phyloP scores from a whole-genome alignment of 75 land plant species.

The Ceratopteris richardii region DNA sequence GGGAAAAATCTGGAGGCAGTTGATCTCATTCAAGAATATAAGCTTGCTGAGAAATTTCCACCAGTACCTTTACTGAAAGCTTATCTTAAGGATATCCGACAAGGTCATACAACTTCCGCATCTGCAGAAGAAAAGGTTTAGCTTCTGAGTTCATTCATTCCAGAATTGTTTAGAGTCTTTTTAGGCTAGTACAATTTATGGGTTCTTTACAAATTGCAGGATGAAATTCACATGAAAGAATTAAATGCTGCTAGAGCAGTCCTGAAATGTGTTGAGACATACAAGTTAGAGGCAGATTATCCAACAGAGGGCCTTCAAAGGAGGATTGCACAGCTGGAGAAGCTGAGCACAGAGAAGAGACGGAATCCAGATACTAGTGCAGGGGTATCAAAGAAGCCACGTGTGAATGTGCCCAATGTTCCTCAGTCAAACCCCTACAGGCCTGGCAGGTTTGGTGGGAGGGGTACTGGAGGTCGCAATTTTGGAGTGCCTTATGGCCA shows the following conservation, averaged over 20 bases:
- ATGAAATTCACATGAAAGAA: slow-evolving; percentile 48
- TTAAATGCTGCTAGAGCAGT: slow-evolving; percentile 60
- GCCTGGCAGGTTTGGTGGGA: background rate
- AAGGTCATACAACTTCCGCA: slow-evolving; percentile 5
- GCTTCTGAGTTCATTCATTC: too few relatives aligned
- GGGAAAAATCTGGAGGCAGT: slow-evolving; percentile 39
- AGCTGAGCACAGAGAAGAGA: slow-evolving; percentile 53
- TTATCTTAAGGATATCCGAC: slow-evolving; percentile 59
- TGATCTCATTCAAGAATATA: slow-evolving; percentile 39
- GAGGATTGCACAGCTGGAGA: slow-evolving; percentile 69
- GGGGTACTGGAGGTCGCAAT: background rate
- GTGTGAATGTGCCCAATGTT: background rate
- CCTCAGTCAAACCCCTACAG: background rate
- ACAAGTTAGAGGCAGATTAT: slow-evolving; percentile 61
- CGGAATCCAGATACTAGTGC: slow-evolving; percentile 1
- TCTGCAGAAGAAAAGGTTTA: background rate
- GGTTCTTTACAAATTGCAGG: slow-evolving; percentile 23
- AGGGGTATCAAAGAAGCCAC: background rate
- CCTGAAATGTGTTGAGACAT: slow-evolving; percentile 75
- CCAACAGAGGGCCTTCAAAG: slow-evolving; percentile 61
- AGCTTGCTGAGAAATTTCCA: slow-evolving; percentile 47
- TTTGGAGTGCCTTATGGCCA: background rate
- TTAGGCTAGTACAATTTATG: background rate
- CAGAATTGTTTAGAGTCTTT: too few relatives aligned
- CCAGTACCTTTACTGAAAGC: slow-evolving; percentile 65